A percentile compares a stretch with the other conserved stretches of the same genome.
phyloP scores from a whole-genome alignment of 768 basidiomycete genomes.

The Leccinum subgranulosum region DNA sequence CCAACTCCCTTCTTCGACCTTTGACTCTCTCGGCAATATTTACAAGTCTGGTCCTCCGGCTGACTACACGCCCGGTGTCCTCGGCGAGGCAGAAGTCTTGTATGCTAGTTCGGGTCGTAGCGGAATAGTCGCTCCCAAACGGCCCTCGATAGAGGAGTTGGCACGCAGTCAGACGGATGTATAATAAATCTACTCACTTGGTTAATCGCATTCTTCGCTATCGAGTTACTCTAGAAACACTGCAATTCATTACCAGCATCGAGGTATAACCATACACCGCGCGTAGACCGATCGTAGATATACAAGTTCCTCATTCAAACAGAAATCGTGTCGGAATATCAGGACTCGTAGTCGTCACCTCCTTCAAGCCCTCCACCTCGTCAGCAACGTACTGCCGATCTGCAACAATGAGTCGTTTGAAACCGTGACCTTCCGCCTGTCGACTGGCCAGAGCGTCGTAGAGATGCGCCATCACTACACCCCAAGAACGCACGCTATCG shows the following conservation, averaged over 20 bases:
- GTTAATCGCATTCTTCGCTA: slow-evolving; percentile 27
- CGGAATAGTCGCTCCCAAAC: slow-evolving; percentile 32
- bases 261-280: background rate
- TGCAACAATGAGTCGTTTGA: slow-evolving; percentile 10
- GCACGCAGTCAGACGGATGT: slow-evolving; percentile 20
- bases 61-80: slow-evolving; percentile 49
- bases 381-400: slow-evolving; percentile 11
- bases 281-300: background rate
- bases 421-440: slow-evolving; percentile 4
- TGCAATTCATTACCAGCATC: background rate
- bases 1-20: slow-evolving; percentile 72
- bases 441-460: slow-evolving; percentile 16
- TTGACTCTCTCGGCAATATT: slow-evolving; percentile 56
- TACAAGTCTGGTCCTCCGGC: slow-evolving; percentile 46
- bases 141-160: slow-evolving; percentile 25
- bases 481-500: slow-evolving; percentile 1
- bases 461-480: slow-evolving; percentile 9
- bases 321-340: background rate
- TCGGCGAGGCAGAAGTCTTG: slow-evolving; percentile 62
- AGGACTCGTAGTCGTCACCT: background rate
- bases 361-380: slow-evolving; percentile 2
- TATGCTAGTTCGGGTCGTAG: slow-evolving; percentile 69
- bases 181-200: slow-evolving; percentile 18
- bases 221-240: background rate
- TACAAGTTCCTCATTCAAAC: background rate